These are phyloP conservation scores for Colletotrichum tamarilloi DNA, from an alignment of 2,329 filamentous ascomycete genomes.

Conservation along the genomic window DNA sequence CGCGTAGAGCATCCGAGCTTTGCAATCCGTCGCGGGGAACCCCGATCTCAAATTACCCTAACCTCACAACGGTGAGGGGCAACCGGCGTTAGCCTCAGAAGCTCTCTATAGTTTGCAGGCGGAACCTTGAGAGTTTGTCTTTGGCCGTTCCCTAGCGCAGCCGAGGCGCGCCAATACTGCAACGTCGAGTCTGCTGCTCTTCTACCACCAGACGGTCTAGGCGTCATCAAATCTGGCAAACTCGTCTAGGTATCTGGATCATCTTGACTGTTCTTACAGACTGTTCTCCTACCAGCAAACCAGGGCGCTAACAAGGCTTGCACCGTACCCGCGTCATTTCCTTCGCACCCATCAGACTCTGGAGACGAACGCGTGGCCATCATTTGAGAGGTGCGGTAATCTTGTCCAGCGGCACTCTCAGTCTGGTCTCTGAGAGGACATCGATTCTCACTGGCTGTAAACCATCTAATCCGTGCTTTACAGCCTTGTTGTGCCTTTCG, in stretches of 20 bases:
- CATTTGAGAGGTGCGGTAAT: not conserved
- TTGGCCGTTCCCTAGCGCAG: not conserved
- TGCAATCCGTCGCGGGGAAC: not conserved
- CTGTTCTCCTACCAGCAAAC: not conserved
- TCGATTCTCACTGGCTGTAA: not conserved
- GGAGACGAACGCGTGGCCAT: constrained; percentile 9
- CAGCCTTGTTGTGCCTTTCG: constrained; percentile 6
- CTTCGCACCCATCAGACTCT: not conserved
- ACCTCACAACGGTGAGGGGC: not conserved
- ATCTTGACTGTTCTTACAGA: not conserved
- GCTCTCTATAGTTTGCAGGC: not conserved
- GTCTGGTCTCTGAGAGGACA: not conserved
- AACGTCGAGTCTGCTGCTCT: not conserved
- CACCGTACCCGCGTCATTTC: not conserved
- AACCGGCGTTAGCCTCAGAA: not conserved
- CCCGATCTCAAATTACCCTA: not conserved
- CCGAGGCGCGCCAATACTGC: not conserved
- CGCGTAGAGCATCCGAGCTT: not conserved
- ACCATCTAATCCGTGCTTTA: constrained; percentile 5
- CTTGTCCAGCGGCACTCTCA: not conserved
- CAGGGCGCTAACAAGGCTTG: not conserved
- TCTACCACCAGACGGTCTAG: not conserved
- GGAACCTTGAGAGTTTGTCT: not conserved
- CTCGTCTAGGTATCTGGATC: not conserved
- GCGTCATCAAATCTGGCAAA: not conserved